A percentile compares a stretch with the other conserved stretches of the same genome.
Conservation (phyloP, 139 green algal genomes). For the Dunaliella primolecta region DNA sequence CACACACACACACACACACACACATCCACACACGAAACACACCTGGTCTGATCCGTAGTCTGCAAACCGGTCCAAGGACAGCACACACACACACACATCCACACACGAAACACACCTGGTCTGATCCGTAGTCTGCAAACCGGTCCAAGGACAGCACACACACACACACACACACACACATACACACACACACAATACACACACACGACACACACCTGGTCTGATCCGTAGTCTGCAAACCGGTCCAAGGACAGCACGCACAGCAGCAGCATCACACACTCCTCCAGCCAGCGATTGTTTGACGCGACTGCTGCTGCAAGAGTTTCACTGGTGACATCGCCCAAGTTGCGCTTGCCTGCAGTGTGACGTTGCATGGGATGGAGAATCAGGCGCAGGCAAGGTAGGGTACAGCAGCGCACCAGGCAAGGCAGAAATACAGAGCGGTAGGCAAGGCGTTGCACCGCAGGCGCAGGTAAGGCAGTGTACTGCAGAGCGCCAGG, state of each 20-base stretch:
- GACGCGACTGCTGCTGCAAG: constrained; percentile 37
- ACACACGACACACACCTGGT: constrained; percentile 74
- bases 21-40: too few relatives aligned
- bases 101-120: too few relatives aligned
- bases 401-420: not conserved
- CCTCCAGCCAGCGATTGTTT: constrained; percentile 79
- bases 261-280: constrained; percentile 79
- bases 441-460: too few relatives aligned
- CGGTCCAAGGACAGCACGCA: constrained; percentile 91
- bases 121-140: constrained; percentile 92
- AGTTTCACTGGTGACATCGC: constrained; percentile 26
- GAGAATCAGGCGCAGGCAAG: too few relatives aligned
- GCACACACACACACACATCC: not conserved
- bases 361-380: too few relatives aligned
- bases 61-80: not conserved
- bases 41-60: too few relatives aligned
- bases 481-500: too few relatives aligned
- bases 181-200: constrained; percentile 82
- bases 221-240: constrained; percentile 92
- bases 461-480: too few relatives aligned
- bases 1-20: constrained; percentile 77
- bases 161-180: constrained; percentile 78
- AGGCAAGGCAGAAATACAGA: not conserved
- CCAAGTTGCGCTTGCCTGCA: constrained; percentile 37
- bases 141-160: constrained; percentile 91